Percentiles rank a stretch among this genome's conserved stretches.
These are phyloP conservation scores for Vigna unguiculata DNA, from an alignment of 306 rosid genomes.

Conservation along the genomic window DNA sequence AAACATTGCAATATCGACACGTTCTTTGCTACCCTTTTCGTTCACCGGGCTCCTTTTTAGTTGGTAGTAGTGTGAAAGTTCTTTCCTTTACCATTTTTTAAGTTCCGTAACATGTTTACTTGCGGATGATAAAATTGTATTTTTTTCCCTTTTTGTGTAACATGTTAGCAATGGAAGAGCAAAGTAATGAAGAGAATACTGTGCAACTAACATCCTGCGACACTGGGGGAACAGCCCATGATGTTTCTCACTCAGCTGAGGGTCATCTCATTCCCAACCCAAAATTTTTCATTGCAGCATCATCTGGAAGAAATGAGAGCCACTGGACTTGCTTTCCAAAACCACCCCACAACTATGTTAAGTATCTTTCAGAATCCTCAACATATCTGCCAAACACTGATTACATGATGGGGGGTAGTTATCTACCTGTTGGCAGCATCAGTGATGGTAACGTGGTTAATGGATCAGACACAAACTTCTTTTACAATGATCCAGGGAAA, in stretches of 20 bases:
- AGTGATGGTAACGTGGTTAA: conserved; percentile 41
- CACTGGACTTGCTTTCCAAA: conserved; percentile 60
- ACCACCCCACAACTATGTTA: conserved; percentile 55
- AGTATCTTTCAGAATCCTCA: conserved; percentile 68
- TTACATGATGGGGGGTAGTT: conserved; percentile 52
- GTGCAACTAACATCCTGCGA: conserved; percentile 42
- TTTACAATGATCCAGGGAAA: conserved; percentile 51
- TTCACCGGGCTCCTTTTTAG: not conserved
- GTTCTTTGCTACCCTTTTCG: not conserved
- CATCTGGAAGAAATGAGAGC: conserved; percentile 46
- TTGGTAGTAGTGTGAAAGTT: conserved; percentile 26
- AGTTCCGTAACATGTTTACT: not conserved
- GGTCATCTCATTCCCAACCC: conserved; percentile 43
- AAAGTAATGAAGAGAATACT: conserved; percentile 47
- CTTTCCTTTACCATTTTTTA: not conserved
- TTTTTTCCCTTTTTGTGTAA: not conserved
- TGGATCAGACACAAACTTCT: conserved; percentile 49
- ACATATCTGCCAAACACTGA: conserved; percentile 52
- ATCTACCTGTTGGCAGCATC: conserved; percentile 45
- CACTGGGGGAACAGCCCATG: conserved; percentile 43
- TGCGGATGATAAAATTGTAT: conserved; percentile 6
- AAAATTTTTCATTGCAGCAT: conserved; percentile 28
- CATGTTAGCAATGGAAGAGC: conserved; percentile 62
- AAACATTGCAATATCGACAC: not conserved
- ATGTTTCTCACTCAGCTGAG: conserved; percentile 46